A percentile compares a stretch with the other conserved stretches of the same genome.
Evolutionary conservation across 225 moss, liverwort and hornwort species (phyloP).

Genomic region (Lunularia cruciata): DNA sequence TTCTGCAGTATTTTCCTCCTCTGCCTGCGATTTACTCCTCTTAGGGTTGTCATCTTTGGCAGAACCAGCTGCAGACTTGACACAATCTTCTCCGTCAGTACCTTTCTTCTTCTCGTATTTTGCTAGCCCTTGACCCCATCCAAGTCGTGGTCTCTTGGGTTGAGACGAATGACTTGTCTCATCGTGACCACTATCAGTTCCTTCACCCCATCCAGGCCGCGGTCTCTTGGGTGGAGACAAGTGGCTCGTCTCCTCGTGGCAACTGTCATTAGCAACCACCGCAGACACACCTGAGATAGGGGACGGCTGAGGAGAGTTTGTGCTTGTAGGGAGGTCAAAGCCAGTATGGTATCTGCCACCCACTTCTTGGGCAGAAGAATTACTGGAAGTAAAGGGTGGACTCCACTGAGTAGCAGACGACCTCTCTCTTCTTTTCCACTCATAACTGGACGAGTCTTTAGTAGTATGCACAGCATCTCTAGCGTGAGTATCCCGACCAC

Average conservation of each 20-base stretch:
- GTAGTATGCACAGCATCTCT: constrained; percentile 52
- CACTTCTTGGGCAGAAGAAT: constrained; percentile 48
- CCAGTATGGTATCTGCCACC: constrained; percentile 46
- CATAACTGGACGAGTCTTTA: constrained; percentile 56
- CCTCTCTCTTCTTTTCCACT: constrained; percentile 71
- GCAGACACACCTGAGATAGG: constrained; percentile 62
- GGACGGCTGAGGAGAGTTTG: constrained; percentile 68
- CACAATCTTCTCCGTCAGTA: constrained; percentile 67
- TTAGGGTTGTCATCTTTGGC: constrained; percentile 28
- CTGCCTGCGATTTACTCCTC: constrained; percentile 21
- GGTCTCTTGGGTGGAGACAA: constrained; percentile 85
- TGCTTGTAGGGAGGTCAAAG: constrained; percentile 52
- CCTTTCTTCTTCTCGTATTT: constrained; percentile 98
- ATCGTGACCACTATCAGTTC: constrained; percentile 59
- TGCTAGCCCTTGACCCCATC: constrained; percentile 97
- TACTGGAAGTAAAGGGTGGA: constrained; percentile 40
- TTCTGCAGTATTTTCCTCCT: constrained; percentile 31
- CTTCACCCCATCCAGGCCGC: constrained; percentile 81
- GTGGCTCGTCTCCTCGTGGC: constrained; percentile 72
- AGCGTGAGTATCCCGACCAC: constrained; percentile 65
- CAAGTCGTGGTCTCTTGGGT: constrained; percentile 84
- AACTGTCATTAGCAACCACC: constrained; percentile 38
- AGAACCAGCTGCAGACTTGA: constrained; percentile 32
- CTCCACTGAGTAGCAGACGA: constrained; percentile 61
- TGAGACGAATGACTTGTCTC: constrained; percentile 75